phyloP scores from a whole-genome alignment of 306 rosid genomes.

The Morella rubra region DNA sequence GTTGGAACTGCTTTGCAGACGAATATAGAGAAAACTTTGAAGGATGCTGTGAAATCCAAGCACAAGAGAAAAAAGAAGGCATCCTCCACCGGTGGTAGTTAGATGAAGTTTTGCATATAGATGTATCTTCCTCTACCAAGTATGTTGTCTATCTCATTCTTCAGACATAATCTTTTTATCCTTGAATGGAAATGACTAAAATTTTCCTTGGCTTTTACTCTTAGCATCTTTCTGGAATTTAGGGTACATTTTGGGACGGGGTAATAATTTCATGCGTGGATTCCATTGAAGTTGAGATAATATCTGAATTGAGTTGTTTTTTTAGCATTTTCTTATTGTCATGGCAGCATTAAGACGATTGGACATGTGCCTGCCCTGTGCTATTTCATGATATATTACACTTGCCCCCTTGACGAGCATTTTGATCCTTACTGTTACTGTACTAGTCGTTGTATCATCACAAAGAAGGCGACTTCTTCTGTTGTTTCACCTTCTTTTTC shows the following conservation, averaged over 20 bases:
- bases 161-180: background rate
- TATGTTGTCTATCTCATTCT: constrained; percentile 9
- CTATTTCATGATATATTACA: background rate
- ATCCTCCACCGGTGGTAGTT: constrained; percentile 43
- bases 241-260: background rate
- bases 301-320: background rate
- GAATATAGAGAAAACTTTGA: constrained; percentile 57
- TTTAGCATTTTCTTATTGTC: background rate
- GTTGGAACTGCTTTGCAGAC: constrained; percentile 28
- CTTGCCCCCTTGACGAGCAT: background rate
- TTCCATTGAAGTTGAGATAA: background rate
- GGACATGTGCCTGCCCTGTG: background rate
- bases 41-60: constrained; percentile 83
- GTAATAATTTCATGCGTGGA: background rate
- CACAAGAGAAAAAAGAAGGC: constrained; percentile 58
- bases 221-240: background rate
- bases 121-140: constrained; percentile 4
- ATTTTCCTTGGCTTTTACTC: background rate
- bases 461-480: background rate
- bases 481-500: background rate
- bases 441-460: background rate
- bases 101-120: constrained; percentile 25
- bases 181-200: background rate
- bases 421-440: background rate
- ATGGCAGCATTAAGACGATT: background rate